Evolutionary conservation across 345 rosid species (phyloP).

Genomic region (Acer negundo): DNA sequence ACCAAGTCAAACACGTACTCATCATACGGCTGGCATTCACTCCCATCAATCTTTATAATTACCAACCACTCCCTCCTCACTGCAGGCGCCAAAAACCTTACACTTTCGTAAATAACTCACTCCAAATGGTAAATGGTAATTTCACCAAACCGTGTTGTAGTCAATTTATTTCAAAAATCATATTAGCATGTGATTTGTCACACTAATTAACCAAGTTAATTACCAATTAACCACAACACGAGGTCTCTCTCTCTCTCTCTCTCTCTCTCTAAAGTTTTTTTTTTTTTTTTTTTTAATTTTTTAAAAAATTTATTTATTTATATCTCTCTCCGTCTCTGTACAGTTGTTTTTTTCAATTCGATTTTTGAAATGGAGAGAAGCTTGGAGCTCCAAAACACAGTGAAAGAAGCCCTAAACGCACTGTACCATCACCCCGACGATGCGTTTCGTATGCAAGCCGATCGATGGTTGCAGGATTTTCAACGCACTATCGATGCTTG

Average conservation of each 20-base stretch:
- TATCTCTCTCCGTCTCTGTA: neutral
- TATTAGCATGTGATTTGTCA: neutral
- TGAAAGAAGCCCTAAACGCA: conserved; percentile 95
- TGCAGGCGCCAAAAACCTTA: conserved; percentile 12
- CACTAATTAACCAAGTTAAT: neutral
- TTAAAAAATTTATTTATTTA: neutral
- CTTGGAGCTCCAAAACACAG: conserved; percentile 89
- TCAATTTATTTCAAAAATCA: too few species aligned
- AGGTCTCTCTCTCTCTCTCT: neutral
- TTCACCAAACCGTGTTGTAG: too few species aligned
- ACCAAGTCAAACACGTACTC: neutral
- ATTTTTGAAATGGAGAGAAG: conserved; percentile 28
- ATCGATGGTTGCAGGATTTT: conserved; percentile 89
- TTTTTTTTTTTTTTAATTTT: conserved; percentile 2
- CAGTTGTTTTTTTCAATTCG: neutral
- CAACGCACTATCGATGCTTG: conserved; percentile 98
- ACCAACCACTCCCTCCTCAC: neutral
- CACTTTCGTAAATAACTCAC: neutral
- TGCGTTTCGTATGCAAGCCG: conserved; percentile 79
- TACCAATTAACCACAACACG: neutral
- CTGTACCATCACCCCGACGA: conserved; percentile 98
- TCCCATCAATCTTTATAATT: neutral
- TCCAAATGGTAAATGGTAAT: neutral
- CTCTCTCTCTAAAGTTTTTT: neutral
- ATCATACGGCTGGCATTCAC: neutral